Conservation (phyloP, 805 yeast species). For the Suhomyces sp. region DNA sequence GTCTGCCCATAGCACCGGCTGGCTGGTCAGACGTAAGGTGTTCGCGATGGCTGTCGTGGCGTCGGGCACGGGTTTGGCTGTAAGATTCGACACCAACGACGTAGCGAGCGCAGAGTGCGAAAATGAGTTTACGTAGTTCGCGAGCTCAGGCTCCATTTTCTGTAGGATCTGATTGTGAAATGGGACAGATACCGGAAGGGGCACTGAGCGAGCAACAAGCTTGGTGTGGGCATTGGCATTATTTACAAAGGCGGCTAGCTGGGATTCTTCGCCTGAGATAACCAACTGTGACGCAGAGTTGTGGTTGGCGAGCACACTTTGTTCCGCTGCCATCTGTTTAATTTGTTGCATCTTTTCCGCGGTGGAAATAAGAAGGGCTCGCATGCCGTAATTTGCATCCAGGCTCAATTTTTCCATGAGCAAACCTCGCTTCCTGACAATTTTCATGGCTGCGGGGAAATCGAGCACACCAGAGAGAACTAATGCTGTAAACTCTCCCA, state of each 20-base stretch:
- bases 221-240: constrained; percentile 11
- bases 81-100: constrained; percentile 40
- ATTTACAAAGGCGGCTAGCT: constrained; percentile 21
- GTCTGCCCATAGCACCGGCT: constrained; percentile 44
- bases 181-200: constrained; percentile 47
- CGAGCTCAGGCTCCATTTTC: constrained; percentile 35
- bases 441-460: constrained; percentile 32
- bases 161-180: constrained; percentile 45
- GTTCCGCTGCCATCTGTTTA: neutral
- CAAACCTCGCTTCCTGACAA: constrained; percentile 45
- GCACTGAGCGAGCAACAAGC: constrained; percentile 22
- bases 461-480: constrained; percentile 34
- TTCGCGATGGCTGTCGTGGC: constrained; percentile 24
- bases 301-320: constrained; percentile 43
- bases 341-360: neutral
- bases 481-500: constrained; percentile 50
- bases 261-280: constrained; percentile 38
- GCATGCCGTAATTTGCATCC: constrained; percentile 6
- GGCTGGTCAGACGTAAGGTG: constrained; percentile 38
- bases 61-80: constrained; percentile 23
- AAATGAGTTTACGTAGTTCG: constrained; percentile 12
- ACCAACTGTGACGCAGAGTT: constrained; percentile 44
- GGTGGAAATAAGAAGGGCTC: constrained; percentile 8
- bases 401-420: constrained; percentile 33
- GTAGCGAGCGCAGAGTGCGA: constrained; percentile 10